Base-by-base conservation (phyloP, 768 basidiomycete species). In the Lactarius sanguifluus region DNA sequence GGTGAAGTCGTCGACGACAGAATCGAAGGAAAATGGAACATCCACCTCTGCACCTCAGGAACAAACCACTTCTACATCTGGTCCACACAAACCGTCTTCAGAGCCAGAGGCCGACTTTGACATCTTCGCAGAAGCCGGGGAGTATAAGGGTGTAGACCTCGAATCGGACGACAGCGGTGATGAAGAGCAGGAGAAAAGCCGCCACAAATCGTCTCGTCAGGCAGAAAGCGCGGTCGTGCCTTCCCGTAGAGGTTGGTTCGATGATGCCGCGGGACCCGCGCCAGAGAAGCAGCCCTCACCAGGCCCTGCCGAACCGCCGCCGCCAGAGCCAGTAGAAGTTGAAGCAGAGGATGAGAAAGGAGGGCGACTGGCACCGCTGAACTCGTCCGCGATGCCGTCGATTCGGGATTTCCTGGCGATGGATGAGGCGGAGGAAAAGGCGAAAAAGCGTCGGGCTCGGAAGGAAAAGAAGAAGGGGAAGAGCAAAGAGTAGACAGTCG, bases 51-150 rank as follows among this genome's bases (percentile, higher is more conserved):
- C 57, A 36, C 38, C 65, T 61, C 52, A 1, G 2, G 64, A 70
- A 7, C 59, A 54, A 25, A 28, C 15, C 5, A n/a, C 54, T 23
- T 57, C 63, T 8, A 54, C 65, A 16, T 61, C 71, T n/a, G 36
- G 72, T 40, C 64, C 67, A 15, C 63, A 56, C 16, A 61, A 69
- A 55, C 69, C 74, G 9, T 72, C 71, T 64, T 74, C 76, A 1
- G 78, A 81, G 61, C 75, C 78, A 5, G 79, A 79, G 64, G 76
- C 79, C 7, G 68, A 92, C 61, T 83, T 92, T 50, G 91, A 96
- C 73, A 96, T 97, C 52, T 97, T 97, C 74, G 90, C 86, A 2
- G 94, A 80, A 61, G 91, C 86, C 5, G 94, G 89, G 10, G 92
- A 92, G 58, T 97, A 96, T 73, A 82, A 89, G 60, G 91, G 91